Evolutionary conservation across 371 early-diverging fungal species (phyloP).

Genomic region (Syncephalastrum sp.): DNA sequence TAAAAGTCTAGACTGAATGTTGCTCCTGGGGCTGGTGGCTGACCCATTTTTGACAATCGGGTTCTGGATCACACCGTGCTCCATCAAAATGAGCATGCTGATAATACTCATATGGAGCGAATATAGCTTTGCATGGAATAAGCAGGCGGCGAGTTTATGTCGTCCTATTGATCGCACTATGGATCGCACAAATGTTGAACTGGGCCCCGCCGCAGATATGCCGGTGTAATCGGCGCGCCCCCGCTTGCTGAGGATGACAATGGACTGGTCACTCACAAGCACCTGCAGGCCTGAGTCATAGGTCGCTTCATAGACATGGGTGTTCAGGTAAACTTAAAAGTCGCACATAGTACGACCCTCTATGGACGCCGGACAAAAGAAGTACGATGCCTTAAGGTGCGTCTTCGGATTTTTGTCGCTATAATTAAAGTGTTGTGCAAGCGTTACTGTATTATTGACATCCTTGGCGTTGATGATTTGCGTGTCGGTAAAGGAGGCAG

Average conservation of each 20-base stretch:
- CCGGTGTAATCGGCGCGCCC: neutral
- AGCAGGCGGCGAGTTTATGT: too few relatives aligned
- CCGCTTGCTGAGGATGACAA: constrained; percentile 11
- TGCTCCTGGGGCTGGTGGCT: neutral
- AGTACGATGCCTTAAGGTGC: constrained; percentile 8
- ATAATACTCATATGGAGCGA: constrained; percentile 1
- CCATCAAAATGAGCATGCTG: neutral
- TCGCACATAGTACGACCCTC: constrained; percentile 21
- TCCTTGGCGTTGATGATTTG: neutral
- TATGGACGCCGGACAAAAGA: constrained; percentile 27
- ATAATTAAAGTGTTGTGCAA: neutral
- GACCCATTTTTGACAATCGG: too few relatives aligned
- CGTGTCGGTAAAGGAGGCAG: constrained; percentile 4
- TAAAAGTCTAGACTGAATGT: neutral
- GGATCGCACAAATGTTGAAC: constrained; percentile 4
- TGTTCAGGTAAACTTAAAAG: constrained; percentile 8
- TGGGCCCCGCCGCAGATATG: neutral
- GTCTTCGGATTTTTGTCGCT: neutral
- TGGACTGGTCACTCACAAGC: constrained; percentile 26
- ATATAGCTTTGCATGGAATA: too few relatives aligned
- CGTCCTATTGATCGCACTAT: neutral
- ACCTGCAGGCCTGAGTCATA: constrained; percentile 16
- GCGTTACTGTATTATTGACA: neutral
- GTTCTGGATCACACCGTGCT: too few relatives aligned
- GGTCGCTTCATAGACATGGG: neutral